phyloP scores from a whole-genome alignment of 495 filamentous ascomycete species.

The Annulohypoxylon bovei region DNA sequence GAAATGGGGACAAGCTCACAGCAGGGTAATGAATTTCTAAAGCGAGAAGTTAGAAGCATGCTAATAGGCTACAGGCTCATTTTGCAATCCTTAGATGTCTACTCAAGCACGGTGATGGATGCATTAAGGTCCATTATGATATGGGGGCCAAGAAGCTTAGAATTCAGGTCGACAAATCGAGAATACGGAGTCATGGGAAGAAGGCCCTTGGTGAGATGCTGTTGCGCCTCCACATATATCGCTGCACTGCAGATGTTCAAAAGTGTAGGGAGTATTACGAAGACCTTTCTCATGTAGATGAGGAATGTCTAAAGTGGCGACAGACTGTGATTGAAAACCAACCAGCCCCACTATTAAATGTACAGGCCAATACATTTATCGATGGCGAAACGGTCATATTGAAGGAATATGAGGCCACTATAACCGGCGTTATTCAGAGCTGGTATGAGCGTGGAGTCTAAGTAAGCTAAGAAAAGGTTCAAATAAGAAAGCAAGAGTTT shows the following conservation, averaged over 20 bases:
- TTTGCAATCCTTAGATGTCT: constrained; percentile 55
- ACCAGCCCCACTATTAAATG: constrained; percentile 49
- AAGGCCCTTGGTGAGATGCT: constrained; percentile 56
- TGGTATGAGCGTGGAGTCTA: constrained; percentile 50
- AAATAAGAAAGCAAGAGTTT: too few species aligned
- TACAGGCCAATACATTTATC: constrained; percentile 58
- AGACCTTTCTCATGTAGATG: constrained; percentile 52
- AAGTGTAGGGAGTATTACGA: constrained; percentile 53
- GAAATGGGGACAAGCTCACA: constrained; percentile 61
- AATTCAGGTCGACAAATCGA: constrained; percentile 50
- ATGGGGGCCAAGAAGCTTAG: constrained; percentile 28
- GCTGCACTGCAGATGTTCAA: constrained; percentile 57
- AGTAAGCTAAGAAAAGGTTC: too few species aligned
- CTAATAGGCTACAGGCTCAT: constrained; percentile 48
- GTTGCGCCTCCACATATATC: constrained; percentile 56
- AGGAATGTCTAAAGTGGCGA: constrained; percentile 33
- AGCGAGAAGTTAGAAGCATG: background rate
- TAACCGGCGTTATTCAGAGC: constrained; percentile 55
- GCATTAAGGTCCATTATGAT: constrained; percentile 41
- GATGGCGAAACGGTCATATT: constrained; percentile 47
- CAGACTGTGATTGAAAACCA: constrained; percentile 1
- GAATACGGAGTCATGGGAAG: constrained; percentile 52
- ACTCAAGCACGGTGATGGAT: constrained; percentile 47
- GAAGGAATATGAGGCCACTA: constrained; percentile 56
- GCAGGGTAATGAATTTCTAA: constrained; percentile 39